Evolutionary conservation across 129 eudicot species (phyloP).

Genomic region (Helianthus annuus): HanXRQr2.0-SUNRISE NC_035436.2:61475431-61475930

Average conservation of each 20-base stretch:
- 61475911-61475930: too few species aligned
- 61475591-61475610: conserved; percentile 15
- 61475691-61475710: conserved; percentile 77
- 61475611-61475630: conserved; percentile 10
- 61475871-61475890: too few species aligned
- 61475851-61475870: not conserved
- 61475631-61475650: conserved; percentile 30
- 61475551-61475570: conserved; percentile 52
- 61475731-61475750: conserved; percentile 68
- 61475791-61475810: not conserved
- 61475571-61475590: conserved; percentile 63
- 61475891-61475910: too few species aligned
- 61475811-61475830: not conserved
- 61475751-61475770: conserved; percentile 60
- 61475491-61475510: conserved; percentile 48
- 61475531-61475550: conserved; percentile 58
- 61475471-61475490: conserved; percentile 73
- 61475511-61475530: conserved; percentile 68
- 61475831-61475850: not conserved
- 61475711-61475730: conserved; percentile 64
- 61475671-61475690: conserved; percentile 73
- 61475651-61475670: conserved; percentile 55
- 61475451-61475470: conserved; percentile 57
- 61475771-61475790: not conserved
- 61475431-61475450: conserved; percentile 22